Base-by-base conservation (phyloP, 2,329 filamentous ascomycete genomes). In the Neurospora sp. region DNA sequence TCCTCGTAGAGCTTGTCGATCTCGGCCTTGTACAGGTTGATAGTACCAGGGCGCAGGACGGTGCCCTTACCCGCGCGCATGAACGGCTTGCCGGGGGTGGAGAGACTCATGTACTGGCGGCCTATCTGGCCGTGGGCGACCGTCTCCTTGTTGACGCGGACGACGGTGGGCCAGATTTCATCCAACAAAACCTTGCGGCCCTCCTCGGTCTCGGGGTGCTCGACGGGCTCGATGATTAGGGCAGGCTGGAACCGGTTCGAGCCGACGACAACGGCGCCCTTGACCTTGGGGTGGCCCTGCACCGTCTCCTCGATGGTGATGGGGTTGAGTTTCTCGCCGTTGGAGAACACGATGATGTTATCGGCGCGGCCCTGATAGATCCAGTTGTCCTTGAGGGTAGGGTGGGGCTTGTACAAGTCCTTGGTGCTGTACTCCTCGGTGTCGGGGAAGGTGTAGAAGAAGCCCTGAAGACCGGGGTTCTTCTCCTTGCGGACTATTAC, bases 301-400 rank as follows among this genome's bases (percentile, higher is more conserved):
- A 86, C 74, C 15, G 78, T 78, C 0, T 76, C 73, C 72, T 85
- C 84, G 40, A 85, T 82, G 2, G 77, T 79, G 3, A 82, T 76
- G 0, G 83, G 83, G 71, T 86, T 86, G 7, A 85, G 73, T 74
- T 86, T 86, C 76, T 85, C 82, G 38, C 84, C 84, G 66, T 82
- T 85, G 1, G 80, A 82, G 42, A 86, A 81, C 15, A 86, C 83
- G 17, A 86, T 81, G 66, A 86, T 77, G 71, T 84, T 81, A 70
- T 86, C 84, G 0, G 76, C 71, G n/a, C 80, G 75, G 33, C 79
- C 77, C 13, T 75, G 72, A 67, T 78, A 77, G 33, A 76, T 70
- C 79, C 79, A 84, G 71, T 80, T 76, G 52, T 81, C 72, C 0
- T 78, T 77, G 2, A 79, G 68, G 0, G 78, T 79, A 0, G 82